These are phyloP conservation scores for Raffaelea deltoideospora DNA, from an alignment of 2,329 filamentous ascomycete genomes.

Conservation along the genomic window DNA sequence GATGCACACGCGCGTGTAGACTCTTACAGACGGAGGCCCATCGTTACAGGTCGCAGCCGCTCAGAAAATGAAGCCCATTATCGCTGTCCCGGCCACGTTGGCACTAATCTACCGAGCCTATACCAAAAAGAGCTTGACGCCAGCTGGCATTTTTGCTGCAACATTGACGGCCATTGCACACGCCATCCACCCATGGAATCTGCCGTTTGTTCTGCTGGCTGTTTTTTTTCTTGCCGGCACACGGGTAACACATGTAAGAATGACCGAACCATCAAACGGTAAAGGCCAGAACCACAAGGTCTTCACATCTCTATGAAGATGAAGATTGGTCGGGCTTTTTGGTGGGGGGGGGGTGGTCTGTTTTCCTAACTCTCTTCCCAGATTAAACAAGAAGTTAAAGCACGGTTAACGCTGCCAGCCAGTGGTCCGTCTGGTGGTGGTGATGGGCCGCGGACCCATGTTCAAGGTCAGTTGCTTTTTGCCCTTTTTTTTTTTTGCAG, in stretches of 20 bases:
- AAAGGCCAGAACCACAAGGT: too few relatives aligned
- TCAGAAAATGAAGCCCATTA: slow-evolving; percentile 44
- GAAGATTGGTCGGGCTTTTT: too few relatives aligned
- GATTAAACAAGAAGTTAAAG: slow-evolving; percentile 80
- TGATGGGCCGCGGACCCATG: slow-evolving; percentile 67
- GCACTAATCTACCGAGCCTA: slow-evolving; percentile 52
- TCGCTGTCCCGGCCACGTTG: slow-evolving; percentile 42
- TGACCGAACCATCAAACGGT: too few relatives aligned
- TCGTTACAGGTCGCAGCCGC: too few relatives aligned
- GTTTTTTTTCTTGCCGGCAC: slow-evolving; percentile 83
- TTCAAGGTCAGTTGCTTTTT: slow-evolving; percentile 43
- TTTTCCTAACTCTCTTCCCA: slow-evolving; percentile 20
- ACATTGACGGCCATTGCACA: slow-evolving; percentile 62
- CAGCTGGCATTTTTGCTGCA: slow-evolving; percentile 57
- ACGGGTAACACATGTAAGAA: slow-evolving; percentile 43
- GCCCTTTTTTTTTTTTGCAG: not conserved
- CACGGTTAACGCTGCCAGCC: slow-evolving; percentile 62
- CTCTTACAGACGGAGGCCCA: too few relatives aligned
- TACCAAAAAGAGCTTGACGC: slow-evolving; percentile 64
- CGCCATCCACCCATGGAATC: slow-evolving; percentile 80
- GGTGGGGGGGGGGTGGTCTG: too few relatives aligned
- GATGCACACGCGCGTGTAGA: too few relatives aligned
- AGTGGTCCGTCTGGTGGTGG: slow-evolving; percentile 53
- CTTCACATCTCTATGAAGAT: too few relatives aligned
- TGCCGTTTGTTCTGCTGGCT: slow-evolving; percentile 72